These are phyloP conservation scores for Geotrichum cucujoidarum DNA, from an alignment of 1,139 yeast species.

Conservation along the genomic window DNA sequence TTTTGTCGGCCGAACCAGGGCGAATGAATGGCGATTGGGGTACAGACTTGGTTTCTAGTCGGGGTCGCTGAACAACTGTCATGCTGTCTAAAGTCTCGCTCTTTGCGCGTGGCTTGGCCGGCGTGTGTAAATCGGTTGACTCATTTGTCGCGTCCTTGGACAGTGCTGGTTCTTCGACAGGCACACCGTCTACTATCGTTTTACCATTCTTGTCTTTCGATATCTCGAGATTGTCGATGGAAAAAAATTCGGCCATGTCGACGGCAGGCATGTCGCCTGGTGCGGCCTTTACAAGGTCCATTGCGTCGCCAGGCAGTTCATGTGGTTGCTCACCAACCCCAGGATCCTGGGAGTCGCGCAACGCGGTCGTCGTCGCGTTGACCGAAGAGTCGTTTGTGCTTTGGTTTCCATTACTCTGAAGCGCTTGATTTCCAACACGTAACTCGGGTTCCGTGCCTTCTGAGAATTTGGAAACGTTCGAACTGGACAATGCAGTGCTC, in stretches of 20 bases:
- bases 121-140: neutral
- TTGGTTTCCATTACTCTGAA: neutral
- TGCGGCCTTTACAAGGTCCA: neutral
- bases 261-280: neutral
- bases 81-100: slow-evolving; percentile 12
- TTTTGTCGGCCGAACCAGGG: slow-evolving; percentile 4
- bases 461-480: neutral
- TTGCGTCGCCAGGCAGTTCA: neutral
- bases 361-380: neutral
- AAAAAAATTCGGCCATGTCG: slow-evolving; percentile 6
- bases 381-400: neutral
- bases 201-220: slow-evolving; percentile 6
- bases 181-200: slow-evolving; percentile 7
- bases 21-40: slow-evolving; percentile 13
- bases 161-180: neutral
- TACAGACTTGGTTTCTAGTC: slow-evolving; percentile 9
- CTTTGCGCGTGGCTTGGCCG: slow-evolving; percentile 8
- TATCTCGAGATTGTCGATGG: slow-evolving; percentile 7
- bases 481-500: slow-evolving; percentile 10
- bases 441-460: neutral
- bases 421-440: neutral
- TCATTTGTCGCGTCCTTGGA: neutral
- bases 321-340: slow-evolving; percentile 10
- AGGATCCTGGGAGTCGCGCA: neutral
- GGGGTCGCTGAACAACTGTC: slow-evolving; percentile 6